Evolutionary conservation across 805 yeast species (phyloP), one percentile per base, ranked within the genome.

Genomic region (Ogataea parapolymorpha): DNA sequence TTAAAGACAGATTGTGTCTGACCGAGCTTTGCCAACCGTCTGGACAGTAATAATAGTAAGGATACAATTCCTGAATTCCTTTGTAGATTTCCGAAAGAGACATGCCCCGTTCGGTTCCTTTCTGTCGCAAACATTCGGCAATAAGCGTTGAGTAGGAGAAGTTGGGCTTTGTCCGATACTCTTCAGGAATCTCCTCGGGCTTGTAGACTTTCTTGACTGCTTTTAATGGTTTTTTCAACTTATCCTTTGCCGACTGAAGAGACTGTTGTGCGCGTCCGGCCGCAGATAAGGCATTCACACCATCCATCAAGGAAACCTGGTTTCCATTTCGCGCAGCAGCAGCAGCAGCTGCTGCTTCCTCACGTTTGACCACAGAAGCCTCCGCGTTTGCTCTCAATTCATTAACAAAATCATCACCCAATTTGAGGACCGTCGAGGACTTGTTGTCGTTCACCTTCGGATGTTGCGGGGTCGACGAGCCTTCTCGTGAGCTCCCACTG

Each of bases 11-110:
- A 54, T 89, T 90, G 65, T 93, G 99, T 37, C 95, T 76, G 14
- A 93, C 95, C 0, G 95, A 80, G 56, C 86, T 83, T 66, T 93
- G 99, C 99, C 99, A 93, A 3, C 98, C 98, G 61, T 89, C 95
- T 0, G 95, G 91, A 55, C 97, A 90, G 63, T 87, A 91, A 54
- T 82, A 77, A 65, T 87, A 93, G 66, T 86, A 93, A 2, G 98
- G 98, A 63, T 84, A 91, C 10, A 85, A 62, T 32, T 86, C 95
- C 61, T 85, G 85, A 35, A 93, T 89, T 1, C 88, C 86, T 39
- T 83, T 84, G 62, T 88, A 84, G 33, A 93, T 87, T 48, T 90
- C 97, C 0, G 89, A 80, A 30, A 85, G 66, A 2, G 90, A 79
- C 79, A 88, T 77, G 18, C 96, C 96, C 35, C 78, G 72, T 23